Conservation (phyloP, 495 filamentous ascomycete species). For the Cladorrhinum samala region DNA sequence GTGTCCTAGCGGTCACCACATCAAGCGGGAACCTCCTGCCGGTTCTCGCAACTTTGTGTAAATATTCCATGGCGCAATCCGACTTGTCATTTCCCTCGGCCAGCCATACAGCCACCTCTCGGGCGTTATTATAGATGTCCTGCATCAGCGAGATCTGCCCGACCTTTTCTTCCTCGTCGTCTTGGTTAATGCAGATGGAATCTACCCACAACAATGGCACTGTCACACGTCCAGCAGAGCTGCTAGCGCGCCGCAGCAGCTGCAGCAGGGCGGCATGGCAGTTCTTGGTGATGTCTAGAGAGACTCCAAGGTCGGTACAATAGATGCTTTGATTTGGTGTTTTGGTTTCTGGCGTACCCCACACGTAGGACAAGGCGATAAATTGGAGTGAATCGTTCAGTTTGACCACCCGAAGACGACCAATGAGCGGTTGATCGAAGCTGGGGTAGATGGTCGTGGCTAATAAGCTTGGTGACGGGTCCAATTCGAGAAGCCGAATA, state of each 20-base stretch:
- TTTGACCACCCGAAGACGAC: conserved; percentile 2
- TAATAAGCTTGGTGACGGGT: too few relatives aligned
- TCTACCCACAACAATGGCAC: conserved; percentile 27
- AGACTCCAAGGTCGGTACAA: background rate
- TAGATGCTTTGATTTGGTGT: background rate
- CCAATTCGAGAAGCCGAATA: too few relatives aligned
- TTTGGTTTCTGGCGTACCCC: background rate
- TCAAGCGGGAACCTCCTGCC: background rate
- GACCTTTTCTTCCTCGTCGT: conserved; percentile 21
- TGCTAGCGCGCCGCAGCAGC: background rate
- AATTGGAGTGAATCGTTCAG: background rate
- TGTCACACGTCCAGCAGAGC: background rate
- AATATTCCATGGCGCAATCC: conserved; percentile 4
- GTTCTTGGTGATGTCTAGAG: conserved; percentile 2
- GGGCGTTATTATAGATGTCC: conserved; percentile 27
- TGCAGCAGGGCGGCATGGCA: conserved; percentile 5
- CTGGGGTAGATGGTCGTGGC: too few relatives aligned
- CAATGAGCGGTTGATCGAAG: too few relatives aligned
- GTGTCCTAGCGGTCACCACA: background rate
- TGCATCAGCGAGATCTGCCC: conserved; percentile 31
- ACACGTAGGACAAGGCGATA: conserved; percentile 11
- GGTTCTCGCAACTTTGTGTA: background rate
- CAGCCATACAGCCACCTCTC: conserved; percentile 28
- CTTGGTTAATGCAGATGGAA: conserved; percentile 36
- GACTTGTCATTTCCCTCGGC: conserved; percentile 8